Conservation (phyloP, 257 asterid species). For the Solanum clarkiae region DNA sequence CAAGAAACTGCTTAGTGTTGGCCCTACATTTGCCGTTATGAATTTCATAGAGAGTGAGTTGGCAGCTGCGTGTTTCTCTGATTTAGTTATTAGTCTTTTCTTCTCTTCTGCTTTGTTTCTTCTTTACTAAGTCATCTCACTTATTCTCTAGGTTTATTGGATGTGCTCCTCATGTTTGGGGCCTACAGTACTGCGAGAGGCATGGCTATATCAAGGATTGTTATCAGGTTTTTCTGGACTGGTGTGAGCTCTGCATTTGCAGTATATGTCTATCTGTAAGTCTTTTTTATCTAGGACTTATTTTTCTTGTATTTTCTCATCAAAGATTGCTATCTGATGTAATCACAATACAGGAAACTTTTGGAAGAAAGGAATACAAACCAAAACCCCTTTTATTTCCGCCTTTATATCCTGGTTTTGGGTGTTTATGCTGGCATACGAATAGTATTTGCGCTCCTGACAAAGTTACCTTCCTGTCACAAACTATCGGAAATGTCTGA, state of each 20-base stretch:
- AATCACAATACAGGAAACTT: conserved; percentile 52
- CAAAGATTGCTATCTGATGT: conserved; percentile 12
- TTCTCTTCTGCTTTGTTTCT: conserved; percentile 4
- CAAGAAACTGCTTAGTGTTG: conserved; percentile 68
- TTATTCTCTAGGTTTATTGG: conserved; percentile 55
- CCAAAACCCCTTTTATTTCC: conserved; percentile 62
- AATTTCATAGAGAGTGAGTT: conserved; percentile 83
- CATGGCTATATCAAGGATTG: conserved; percentile 93
- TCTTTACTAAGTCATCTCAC: conserved; percentile 8
- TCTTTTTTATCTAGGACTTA: not conserved
- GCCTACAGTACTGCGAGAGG: conserved; percentile 91
- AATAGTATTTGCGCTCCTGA: conserved; percentile 54
- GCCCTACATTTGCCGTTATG: conserved; percentile 84
- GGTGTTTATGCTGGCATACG: conserved; percentile 89
- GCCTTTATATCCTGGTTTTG: conserved; percentile 79
- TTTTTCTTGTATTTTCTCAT: not conserved
- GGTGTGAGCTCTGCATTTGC: conserved; percentile 63
- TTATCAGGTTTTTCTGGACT: conserved; percentile 89
- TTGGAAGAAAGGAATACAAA: conserved; percentile 49
- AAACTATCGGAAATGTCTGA: conserved; percentile 75
- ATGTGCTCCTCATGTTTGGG: conserved; percentile 84
- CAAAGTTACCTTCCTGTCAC: conserved; percentile 80
- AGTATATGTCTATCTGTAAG: conserved; percentile 75
- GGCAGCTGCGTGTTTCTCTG: not conserved
- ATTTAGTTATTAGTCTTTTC: not conserved